phyloP scores from a whole-genome alignment of 2,329 filamentous ascomycete genomes.

The Calonectria montana region DNA sequence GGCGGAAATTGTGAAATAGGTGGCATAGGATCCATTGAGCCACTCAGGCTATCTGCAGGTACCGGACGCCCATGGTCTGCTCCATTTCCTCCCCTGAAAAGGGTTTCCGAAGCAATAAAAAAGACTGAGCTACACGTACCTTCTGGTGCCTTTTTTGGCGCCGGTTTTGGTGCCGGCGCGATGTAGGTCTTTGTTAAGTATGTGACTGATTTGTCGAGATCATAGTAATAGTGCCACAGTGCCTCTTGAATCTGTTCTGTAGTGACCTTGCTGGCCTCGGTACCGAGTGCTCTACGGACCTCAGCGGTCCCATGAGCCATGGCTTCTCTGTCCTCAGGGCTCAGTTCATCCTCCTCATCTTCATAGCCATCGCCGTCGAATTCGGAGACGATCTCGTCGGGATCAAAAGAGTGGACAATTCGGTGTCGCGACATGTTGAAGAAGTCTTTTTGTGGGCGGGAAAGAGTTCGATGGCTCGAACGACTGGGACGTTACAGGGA shows the following conservation, averaged over 20 bases:
- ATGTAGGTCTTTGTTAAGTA: slow-evolving; percentile 79
- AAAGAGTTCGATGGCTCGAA: not conserved
- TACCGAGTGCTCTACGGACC: slow-evolving; percentile 74
- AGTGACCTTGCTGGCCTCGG: slow-evolving; percentile 66
- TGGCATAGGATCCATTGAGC: slow-evolving; percentile 1
- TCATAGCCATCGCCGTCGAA: slow-evolving; percentile 61
- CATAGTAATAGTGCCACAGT: slow-evolving; percentile 96
- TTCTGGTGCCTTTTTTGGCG: slow-evolving; percentile 55
- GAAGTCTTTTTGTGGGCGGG: not conserved
- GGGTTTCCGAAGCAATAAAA: slow-evolving; percentile 44
- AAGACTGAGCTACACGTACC: slow-evolving; percentile 53
- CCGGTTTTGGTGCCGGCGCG: slow-evolving; percentile 56
- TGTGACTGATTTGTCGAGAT: slow-evolving; percentile 84
- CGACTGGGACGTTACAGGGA: not conserved
- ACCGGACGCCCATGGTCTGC: slow-evolving; percentile 44
- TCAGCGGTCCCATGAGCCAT: slow-evolving; percentile 75
- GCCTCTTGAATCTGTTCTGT: slow-evolving; percentile 83
- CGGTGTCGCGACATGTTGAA: slow-evolving; percentile 41
- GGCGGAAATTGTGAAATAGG: slow-evolving; percentile 23
- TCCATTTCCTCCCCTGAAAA: slow-evolving; percentile 45
- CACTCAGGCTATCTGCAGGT: slow-evolving; percentile 22
- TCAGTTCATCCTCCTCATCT: slow-evolving; percentile 59
- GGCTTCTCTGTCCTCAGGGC: slow-evolving; percentile 57
- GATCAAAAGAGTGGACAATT: slow-evolving; percentile 57
- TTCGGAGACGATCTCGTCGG: slow-evolving; percentile 60